Evolutionary conservation across 1,284 basidiomycete species (phyloP).

Genomic region (Trichosporon ovoides): DNA sequence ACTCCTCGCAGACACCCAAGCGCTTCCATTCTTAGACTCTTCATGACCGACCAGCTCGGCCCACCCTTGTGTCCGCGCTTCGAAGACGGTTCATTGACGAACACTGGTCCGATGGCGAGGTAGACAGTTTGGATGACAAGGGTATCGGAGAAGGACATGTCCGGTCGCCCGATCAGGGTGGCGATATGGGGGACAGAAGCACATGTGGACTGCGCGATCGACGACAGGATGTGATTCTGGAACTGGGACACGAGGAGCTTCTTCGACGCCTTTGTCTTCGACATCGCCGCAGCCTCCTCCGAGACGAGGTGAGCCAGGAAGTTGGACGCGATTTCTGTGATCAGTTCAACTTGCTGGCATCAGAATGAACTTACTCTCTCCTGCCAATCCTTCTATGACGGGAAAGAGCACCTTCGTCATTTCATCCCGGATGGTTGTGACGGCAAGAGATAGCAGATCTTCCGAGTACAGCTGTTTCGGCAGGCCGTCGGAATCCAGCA

Average conservation of each 20-base stretch:
- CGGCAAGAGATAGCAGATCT: conserved; percentile 74
- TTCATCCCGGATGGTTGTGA: conserved; percentile 70
- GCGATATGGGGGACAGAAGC: conserved; percentile 43
- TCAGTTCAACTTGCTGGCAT: background rate
- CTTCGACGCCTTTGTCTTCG: conserved; percentile 17
- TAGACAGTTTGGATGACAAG: conserved; percentile 88
- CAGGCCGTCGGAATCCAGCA: conserved; percentile 70
- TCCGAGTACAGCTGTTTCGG: conserved; percentile 89
- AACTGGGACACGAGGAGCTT: conserved; percentile 24
- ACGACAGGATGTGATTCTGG: conserved; percentile 55
- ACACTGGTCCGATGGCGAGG: conserved; percentile 86
- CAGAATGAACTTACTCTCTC: conserved; percentile 37
- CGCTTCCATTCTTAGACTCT: conserved; percentile 72
- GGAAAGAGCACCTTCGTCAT: conserved; percentile 77
- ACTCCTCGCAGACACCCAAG: conserved; percentile 76
- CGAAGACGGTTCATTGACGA: conserved; percentile 61
- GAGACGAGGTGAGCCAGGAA: conserved; percentile 58
- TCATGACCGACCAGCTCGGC: conserved; percentile 54
- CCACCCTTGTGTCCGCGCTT: conserved; percentile 55
- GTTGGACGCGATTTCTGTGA: conserved; percentile 47
- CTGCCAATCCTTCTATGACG: conserved; percentile 67
- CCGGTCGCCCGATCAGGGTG: conserved; percentile 45
- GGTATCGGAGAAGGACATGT: conserved; percentile 71
- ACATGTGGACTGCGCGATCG: conserved; percentile 62
- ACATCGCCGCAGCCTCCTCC: conserved; percentile 46